Conservation (phyloP, 2,329 filamentous ascomycete species). For the Exserohilum rostratum region DNA sequence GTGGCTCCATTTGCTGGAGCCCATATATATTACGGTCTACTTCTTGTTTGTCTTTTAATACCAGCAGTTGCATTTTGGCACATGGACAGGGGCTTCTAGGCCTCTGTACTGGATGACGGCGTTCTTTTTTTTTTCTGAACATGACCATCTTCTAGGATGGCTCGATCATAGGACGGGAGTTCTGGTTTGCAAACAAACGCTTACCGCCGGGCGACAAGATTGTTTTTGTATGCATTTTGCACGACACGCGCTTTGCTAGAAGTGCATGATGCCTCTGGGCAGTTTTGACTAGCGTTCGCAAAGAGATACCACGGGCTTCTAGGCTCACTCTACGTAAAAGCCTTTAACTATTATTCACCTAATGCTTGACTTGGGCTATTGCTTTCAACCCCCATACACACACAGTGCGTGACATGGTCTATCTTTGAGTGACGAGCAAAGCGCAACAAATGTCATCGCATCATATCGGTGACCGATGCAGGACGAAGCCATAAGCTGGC, state of each 20-base stretch:
- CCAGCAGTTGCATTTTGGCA: constrained; percentile 44
- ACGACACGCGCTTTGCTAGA: constrained; percentile 39
- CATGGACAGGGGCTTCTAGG: constrained; percentile 33
- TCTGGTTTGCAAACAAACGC: constrained; percentile 21
- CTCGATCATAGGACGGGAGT: constrained; percentile 28
- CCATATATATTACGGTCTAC: constrained; percentile 7
- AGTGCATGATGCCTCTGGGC: constrained; percentile 30
- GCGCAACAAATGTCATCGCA: constrained; percentile 1
- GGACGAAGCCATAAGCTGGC: neutral
- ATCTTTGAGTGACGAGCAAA: too few species aligned
- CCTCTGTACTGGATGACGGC: constrained; percentile 29
- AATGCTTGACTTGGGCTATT: constrained; percentile 10
- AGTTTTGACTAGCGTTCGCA: constrained; percentile 25
- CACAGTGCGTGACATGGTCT: too few species aligned
- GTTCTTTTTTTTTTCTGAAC: constrained; percentile 26
- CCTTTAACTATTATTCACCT: constrained; percentile 14
- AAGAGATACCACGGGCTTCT: constrained; percentile 36
- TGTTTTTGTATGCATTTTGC: constrained; percentile 26
- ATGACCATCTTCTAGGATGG: constrained; percentile 26
- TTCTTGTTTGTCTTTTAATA: constrained; percentile 36
- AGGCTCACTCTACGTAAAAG: constrained; percentile 29
- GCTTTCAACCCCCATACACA: neutral
- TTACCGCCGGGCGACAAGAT: constrained; percentile 18
- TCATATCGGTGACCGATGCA: constrained; percentile 21
- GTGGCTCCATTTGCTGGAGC: neutral